phyloP scores from a whole-genome alignment of 2,329 filamentous ascomycete genomes.

The Sporothrix sp. region DNA sequence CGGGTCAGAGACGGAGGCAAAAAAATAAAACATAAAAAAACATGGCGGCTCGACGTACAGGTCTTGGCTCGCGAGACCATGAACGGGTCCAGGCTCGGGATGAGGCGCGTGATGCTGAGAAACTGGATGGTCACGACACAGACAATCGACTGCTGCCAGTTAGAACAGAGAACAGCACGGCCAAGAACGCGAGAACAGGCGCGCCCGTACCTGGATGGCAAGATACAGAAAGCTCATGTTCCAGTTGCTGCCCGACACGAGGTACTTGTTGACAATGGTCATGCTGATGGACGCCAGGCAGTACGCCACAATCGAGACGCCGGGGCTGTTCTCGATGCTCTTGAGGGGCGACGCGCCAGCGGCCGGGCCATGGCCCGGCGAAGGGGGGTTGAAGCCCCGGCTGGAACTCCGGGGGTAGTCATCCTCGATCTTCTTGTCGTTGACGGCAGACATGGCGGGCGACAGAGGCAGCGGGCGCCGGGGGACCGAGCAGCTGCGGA shows the following conservation, averaged over 20 bases:
- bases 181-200: not conserved
- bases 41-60: slow-evolving; percentile 48
- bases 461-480: not conserved
- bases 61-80: slow-evolving; percentile 82
- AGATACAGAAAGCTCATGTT: slow-evolving; percentile 97
- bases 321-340: slow-evolving; percentile 62
- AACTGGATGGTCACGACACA: slow-evolving; percentile 76
- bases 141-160: slow-evolving; percentile 60
- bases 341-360: slow-evolving; percentile 23
- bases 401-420: slow-evolving; percentile 32
- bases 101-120: slow-evolving; percentile 72
- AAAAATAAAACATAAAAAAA: not conserved
- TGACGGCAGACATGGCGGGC: slow-evolving; percentile 44
- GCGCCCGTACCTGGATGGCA: slow-evolving; percentile 62
- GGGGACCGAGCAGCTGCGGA: not conserved
- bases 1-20: not conserved
- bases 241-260: slow-evolving; percentile 81
- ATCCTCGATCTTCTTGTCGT: slow-evolving; percentile 84
- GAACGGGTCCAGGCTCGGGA: slow-evolving; percentile 72
- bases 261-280: slow-evolving; percentile 99
- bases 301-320: slow-evolving; percentile 76
- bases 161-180: too few species aligned
- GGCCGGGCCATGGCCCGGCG: not conserved
- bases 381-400: slow-evolving; percentile 15
- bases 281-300: slow-evolving; percentile 96